Conservation (phyloP, 2,329 filamentous ascomycete species). For the Trichophyton schoenleinii region DNA sequence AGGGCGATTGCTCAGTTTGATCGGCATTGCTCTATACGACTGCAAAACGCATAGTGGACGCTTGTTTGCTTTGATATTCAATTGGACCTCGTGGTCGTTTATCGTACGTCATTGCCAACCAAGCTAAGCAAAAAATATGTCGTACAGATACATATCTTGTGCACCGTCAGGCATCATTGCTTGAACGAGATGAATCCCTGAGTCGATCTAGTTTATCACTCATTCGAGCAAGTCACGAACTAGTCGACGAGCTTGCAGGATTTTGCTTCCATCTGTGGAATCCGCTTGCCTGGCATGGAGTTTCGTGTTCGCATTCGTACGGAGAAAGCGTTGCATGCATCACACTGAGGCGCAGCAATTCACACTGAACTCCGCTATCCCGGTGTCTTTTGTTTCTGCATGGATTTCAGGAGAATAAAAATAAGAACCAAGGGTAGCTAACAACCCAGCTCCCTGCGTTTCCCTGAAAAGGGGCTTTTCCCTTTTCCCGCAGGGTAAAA, state of each 20-base stretch:
- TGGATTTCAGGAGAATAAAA: neutral
- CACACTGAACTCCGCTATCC: neutral
- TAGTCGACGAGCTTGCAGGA: neutral
- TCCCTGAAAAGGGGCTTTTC: neutral
- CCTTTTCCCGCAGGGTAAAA: neutral
- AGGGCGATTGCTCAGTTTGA: neutral
- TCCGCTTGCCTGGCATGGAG: neutral
- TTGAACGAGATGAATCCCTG: neutral
- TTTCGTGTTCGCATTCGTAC: neutral
- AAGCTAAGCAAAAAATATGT: neutral
- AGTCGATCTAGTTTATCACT: neutral
- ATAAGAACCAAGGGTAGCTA: neutral
- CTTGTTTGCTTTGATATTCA: neutral
- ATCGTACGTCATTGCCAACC: neutral
- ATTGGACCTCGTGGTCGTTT: neutral
- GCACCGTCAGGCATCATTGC: neutral
- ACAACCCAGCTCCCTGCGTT: neutral
- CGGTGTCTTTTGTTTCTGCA: neutral
- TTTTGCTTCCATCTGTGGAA: neutral
- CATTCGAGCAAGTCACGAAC: neutral
- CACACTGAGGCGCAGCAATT: neutral
- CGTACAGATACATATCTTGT: neutral
- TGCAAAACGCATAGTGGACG: neutral
- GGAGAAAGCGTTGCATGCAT: neutral
- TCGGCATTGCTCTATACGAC: neutral